Evolutionary conservation across 495 filamentous ascomycete species (phyloP).

Genomic region (Tuber indicum): DNA sequence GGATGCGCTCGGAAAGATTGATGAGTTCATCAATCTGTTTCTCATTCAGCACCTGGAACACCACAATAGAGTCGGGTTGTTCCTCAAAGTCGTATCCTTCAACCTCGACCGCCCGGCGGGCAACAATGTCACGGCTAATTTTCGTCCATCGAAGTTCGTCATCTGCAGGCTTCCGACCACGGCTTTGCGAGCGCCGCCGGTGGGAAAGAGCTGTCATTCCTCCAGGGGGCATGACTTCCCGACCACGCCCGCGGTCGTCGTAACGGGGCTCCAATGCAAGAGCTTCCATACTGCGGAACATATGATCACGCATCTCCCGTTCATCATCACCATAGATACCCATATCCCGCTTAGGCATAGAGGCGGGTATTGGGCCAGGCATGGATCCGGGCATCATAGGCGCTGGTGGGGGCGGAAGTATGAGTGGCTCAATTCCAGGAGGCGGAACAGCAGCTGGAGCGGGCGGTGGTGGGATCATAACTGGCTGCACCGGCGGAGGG

Average conservation of each 20-base stretch:
- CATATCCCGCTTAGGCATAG: constrained; percentile 15
- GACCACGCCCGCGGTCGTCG: constrained; percentile 25
- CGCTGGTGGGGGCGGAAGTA: constrained; percentile 32
- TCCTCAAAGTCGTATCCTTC: constrained; percentile 38
- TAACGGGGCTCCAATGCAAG: constrained; percentile 20
- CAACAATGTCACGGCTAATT: constrained; percentile 41
- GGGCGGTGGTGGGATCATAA: constrained; percentile 32
- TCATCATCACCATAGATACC: constrained; percentile 5
- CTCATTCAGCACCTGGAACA: constrained; percentile 35
- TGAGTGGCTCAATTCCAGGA: constrained; percentile 29
- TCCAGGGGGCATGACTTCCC: constrained; percentile 15
- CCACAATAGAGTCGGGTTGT: constrained; percentile 36
- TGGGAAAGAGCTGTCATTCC: constrained; percentile 16
- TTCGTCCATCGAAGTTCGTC: constrained; percentile 39
- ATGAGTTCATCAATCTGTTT: constrained; percentile 38
- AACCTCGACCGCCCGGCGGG: constrained; percentile 36
- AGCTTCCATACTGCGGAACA: constrained; percentile 20
- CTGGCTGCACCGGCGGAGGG: constrained; percentile 25
- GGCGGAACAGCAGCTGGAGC: constrained; percentile 21
- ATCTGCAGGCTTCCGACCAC: constrained; percentile 15
- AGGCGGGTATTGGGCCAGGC: not conserved
- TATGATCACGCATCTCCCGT: constrained; percentile 13
- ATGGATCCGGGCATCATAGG: not conserved
- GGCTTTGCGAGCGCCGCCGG: constrained; percentile 25
- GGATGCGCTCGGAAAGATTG: constrained; percentile 35